Evolutionary conservation across 495 filamentous ascomycete species (phyloP).

Genomic region (Opeltia flavorubescens): DNA sequence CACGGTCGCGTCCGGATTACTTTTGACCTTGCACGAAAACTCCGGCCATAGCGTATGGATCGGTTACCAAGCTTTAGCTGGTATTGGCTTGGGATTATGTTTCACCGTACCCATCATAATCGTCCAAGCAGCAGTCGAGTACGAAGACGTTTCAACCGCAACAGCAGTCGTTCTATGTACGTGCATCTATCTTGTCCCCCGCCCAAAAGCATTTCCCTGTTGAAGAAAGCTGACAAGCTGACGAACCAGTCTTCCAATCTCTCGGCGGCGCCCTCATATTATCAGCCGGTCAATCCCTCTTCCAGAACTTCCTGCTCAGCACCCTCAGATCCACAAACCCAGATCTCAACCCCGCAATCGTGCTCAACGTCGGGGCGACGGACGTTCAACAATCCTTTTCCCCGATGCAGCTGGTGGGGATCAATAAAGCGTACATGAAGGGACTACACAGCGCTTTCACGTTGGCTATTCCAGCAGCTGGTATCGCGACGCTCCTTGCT

Average conservation of each 20-base stretch:
- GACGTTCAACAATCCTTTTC: constrained; percentile 30
- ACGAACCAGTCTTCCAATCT: constrained; percentile 20
- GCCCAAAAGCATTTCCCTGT: neutral
- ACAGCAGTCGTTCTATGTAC: constrained; percentile 15
- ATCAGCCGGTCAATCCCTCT: constrained; percentile 28
- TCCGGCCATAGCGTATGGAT: constrained; percentile 21
- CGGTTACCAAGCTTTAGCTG: constrained; percentile 26
- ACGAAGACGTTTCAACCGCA: constrained; percentile 45
- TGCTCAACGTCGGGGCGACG: constrained; percentile 34
- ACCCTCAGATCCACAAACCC: constrained; percentile 23
- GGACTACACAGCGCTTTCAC: constrained; percentile 32
- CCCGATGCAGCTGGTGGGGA: constrained; percentile 25
- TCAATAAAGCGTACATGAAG: constrained; percentile 40
- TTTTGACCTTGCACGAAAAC: constrained; percentile 14
- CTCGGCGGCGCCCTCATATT: constrained; percentile 32
- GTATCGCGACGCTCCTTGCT: no score
- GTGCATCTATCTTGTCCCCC: constrained; percentile 8
- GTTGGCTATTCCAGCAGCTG: constrained; percentile 7
- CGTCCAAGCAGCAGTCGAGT: constrained; percentile 13
- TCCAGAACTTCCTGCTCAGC: constrained; percentile 25
- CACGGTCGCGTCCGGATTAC: neutral
- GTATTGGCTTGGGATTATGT: constrained; percentile 19
- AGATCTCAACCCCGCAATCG: constrained; percentile 22
- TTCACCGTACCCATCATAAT: constrained; percentile 18
- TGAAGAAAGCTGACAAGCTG: constrained; percentile 22